These are phyloP conservation scores for Exophiala oligosperma DNA, from an alignment of 2,329 filamentous ascomycete species.

Conservation along the genomic window DNA sequence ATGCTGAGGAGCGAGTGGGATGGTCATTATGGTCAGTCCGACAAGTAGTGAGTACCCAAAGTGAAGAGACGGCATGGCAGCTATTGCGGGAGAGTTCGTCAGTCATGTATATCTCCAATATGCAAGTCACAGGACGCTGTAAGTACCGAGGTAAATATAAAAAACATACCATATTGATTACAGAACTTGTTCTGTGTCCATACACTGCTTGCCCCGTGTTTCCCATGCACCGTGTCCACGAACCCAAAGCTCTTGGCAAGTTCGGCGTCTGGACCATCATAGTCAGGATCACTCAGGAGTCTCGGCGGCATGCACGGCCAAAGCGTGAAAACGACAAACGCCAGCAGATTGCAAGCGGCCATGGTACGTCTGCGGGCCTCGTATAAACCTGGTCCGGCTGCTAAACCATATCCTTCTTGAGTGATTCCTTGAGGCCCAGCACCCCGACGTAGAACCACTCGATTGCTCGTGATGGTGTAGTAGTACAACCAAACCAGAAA, in stretches of 20 bases:
- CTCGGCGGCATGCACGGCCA: conserved; percentile 64
- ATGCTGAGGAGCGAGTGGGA: conserved; percentile 61
- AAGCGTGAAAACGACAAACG: conserved; percentile 59
- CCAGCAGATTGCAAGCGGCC: conserved; percentile 59
- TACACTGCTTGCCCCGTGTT: conserved; percentile 62
- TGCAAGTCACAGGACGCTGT: no score
- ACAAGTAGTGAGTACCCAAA: conserved; percentile 75
- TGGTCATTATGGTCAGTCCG: conserved; percentile 66
- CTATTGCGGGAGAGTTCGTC: conserved; percentile 36
- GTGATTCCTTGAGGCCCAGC: conserved; percentile 35
- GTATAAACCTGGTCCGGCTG: conserved; percentile 54
- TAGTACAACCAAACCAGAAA: conserved; percentile 69
- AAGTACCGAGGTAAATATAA: no score
- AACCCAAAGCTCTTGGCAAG: conserved; percentile 62
- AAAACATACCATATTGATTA: conserved; percentile 66
- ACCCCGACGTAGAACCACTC: conserved; percentile 42
- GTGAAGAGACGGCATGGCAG: conserved; percentile 73
- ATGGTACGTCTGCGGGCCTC: conserved; percentile 57
- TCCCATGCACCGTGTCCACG: conserved; percentile 60
- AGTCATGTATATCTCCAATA: neutral
- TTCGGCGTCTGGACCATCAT: conserved; percentile 56
- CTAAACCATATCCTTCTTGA: conserved; percentile 38
- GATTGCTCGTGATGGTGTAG: conserved; percentile 64
- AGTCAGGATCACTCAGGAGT: conserved; percentile 54
- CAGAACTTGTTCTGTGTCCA: conserved; percentile 74